Evolutionary conservation across 192 early-diverging fungal genomes (phyloP), one percentile per base, ranked within the genome.

Genomic region (Umbelopsis sp.): DNA sequence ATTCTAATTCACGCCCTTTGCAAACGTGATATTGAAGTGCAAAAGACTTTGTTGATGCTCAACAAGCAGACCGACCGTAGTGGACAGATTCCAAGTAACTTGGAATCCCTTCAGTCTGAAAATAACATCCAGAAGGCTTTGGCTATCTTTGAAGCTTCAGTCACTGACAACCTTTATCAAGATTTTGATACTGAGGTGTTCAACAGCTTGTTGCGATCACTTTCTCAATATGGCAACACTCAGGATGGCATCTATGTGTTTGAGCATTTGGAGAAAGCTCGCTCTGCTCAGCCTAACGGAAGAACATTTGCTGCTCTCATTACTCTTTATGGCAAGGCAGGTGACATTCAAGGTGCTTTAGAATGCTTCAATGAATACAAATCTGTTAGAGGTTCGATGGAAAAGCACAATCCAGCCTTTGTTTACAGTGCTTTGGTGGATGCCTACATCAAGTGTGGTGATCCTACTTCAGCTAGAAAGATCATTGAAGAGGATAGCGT

Each of bases 231-330:
- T 65, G 75, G 75, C 38, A 69, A 77, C 34, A 77, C 75, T 2
- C 34, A 52, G 3, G 69, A 76, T 69, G 69, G 74, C 12, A 26
- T 76, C 10, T 47, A 43, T 54, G 67, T 81, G 16, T 77, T 74
- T 72, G 41, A 74, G 3, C 69, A 71, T 25, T 31, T 81, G 5
- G 72, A 74, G 25, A 34, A 45, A 2, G 38, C 70, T 10, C 32
- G 43, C 4, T 69, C 71, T 29, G 52, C 62, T 71, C 73, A 71
- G 71, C 82, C 85, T 24, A 84, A 82, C 47, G 77, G 82, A 11
- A 72, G 80, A 31, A 88, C 87, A 3, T 88, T 85, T 75, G 85
- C 84, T 21, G 82, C 87, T 14, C 78, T 88, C 36, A 86, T 88
- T 71, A 83, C 83, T 31, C 41, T 81, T 4, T 81, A 76, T 71